phyloP scores from a whole-genome alignment of 768 basidiomycete genomes.

The Boletus vermiculosoides region DNA sequence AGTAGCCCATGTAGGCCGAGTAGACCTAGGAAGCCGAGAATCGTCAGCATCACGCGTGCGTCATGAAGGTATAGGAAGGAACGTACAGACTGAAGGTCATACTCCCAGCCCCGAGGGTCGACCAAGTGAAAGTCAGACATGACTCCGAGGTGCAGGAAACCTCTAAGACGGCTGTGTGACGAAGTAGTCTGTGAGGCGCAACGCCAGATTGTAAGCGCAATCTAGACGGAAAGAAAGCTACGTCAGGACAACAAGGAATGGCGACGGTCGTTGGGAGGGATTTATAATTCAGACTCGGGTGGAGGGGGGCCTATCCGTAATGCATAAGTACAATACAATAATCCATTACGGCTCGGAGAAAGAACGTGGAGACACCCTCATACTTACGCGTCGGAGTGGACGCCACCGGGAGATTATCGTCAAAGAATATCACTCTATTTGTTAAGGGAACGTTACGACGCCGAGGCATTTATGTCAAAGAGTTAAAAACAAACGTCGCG shows the following conservation, averaged over 20 bases:
- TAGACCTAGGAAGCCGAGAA: conserved; percentile 44
- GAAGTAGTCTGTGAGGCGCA: background rate
- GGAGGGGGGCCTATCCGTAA: conserved; percentile 9
- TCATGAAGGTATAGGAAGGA: background rate
- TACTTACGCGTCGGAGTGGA: conserved; percentile 13
- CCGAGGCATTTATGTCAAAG: conserved; percentile 2
- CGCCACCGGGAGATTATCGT: conserved; percentile 17
- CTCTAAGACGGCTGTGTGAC: background rate
- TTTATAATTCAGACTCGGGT: conserved; percentile 19
- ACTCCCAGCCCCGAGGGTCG: conserved; percentile 76
- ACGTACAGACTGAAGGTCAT: conserved; percentile 74
- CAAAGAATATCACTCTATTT: conserved; percentile 5
- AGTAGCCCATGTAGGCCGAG: conserved; percentile 76
- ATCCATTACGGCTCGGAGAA: conserved; percentile 16
- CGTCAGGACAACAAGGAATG: background rate
- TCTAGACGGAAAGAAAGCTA: background rate
- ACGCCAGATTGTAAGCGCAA: background rate
- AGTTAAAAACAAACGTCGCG: background rate
- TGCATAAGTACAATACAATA: conserved; percentile 15
- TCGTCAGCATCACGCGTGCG: background rate
- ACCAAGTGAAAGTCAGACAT: conserved; percentile 75
- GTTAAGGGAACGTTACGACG: background rate
- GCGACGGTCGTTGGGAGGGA: background rate
- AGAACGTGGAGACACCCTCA: conserved; percentile 7
- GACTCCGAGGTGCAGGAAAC: background rate